Evolutionary conservation across 768 basidiomycete genomes (phyloP).

Genomic region (Rhodotorula kratochvilovae): DNA sequence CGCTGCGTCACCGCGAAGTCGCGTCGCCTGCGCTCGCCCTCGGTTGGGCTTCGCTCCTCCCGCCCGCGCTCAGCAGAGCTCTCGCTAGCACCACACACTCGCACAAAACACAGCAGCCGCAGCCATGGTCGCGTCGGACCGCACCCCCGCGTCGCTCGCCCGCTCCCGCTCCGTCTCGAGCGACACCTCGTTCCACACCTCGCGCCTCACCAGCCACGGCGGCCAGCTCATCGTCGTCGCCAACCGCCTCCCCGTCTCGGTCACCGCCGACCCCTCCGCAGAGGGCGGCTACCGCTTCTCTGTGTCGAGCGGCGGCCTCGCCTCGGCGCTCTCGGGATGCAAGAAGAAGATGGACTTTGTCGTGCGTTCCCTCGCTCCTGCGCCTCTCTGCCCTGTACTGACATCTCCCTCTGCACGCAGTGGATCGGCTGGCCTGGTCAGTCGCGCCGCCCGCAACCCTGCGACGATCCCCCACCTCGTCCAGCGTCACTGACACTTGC

Average conservation of each 20-base stretch:
- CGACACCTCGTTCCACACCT: constrained; percentile 25
- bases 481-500: background rate
- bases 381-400: background rate
- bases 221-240: constrained; percentile 43
- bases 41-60: no score
- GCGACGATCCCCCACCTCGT: background rate
- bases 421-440: constrained; percentile 46
- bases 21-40: no score
- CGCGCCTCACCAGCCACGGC: constrained; percentile 15
- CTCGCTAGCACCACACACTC: no score
- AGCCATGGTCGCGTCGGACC: background rate
- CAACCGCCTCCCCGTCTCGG: constrained; percentile 34
- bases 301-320: constrained; percentile 75
- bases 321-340: constrained; percentile 92
- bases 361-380: constrained; percentile 90
- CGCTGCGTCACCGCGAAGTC: no score
- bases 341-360: constrained; percentile 98
- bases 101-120: no score
- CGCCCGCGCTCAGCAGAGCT: no score
- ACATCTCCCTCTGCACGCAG: constrained; percentile 1
- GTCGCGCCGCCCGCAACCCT: background rate
- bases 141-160: background rate
- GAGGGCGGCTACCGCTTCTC: constrained; percentile 37
- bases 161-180: constrained; percentile 26
- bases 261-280: constrained; percentile 18